Conservation (phyloP, 2,329 filamentous ascomycete genomes). For the Pseudodiploospora longispora region DNA sequence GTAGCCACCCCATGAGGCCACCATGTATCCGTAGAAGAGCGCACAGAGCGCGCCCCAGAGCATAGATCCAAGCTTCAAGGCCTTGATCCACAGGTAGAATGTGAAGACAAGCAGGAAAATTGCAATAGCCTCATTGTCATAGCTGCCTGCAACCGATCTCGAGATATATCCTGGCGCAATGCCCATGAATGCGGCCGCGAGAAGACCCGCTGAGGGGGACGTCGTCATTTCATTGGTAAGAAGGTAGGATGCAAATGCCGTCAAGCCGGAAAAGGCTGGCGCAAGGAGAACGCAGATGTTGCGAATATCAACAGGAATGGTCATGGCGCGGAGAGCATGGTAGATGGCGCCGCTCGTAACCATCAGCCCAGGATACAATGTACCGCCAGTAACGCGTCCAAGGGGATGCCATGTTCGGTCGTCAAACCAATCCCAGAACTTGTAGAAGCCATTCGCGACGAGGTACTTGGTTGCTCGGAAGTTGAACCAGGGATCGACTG, state of each 20-base stretch:
- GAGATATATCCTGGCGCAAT: slow-evolving; percentile 97
- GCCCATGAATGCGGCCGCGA: slow-evolving; percentile 94
- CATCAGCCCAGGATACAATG: slow-evolving; percentile 98
- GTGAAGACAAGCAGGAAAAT: slow-evolving; percentile 98
- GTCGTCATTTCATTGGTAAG: slow-evolving; percentile 95
- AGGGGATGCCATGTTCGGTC: slow-evolving; percentile 99
- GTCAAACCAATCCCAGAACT: slow-evolving; percentile 99
- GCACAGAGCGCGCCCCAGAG: slow-evolving; percentile 94
- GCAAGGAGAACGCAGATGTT: slow-evolving; percentile 98
- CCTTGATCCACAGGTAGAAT: slow-evolving; percentile 99
- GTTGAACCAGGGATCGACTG: slow-evolving; percentile 99
- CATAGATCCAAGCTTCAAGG: slow-evolving; percentile 90
- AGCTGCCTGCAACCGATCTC: slow-evolving; percentile 92
- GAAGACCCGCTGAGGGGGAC: slow-evolving; percentile 88
- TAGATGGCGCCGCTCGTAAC: slow-evolving; percentile 97
- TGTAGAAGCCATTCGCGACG: slow-evolving; percentile 93
- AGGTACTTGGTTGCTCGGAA: slow-evolving; percentile 98
- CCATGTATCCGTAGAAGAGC: slow-evolving; percentile 99
- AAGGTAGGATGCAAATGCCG: slow-evolving; percentile 86
- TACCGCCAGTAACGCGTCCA: slow-evolving; percentile 94
- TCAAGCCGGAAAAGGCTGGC: slow-evolving; percentile 88
- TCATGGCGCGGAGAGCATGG: slow-evolving; percentile 80
- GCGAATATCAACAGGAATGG: slow-evolving; percentile 92
- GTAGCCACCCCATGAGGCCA: slow-evolving; percentile 98
- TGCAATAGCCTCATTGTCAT: slow-evolving; percentile 98